Conservation (phyloP, 352 stramenopile genomes). For the Phytopythium aichiense region DNA sequence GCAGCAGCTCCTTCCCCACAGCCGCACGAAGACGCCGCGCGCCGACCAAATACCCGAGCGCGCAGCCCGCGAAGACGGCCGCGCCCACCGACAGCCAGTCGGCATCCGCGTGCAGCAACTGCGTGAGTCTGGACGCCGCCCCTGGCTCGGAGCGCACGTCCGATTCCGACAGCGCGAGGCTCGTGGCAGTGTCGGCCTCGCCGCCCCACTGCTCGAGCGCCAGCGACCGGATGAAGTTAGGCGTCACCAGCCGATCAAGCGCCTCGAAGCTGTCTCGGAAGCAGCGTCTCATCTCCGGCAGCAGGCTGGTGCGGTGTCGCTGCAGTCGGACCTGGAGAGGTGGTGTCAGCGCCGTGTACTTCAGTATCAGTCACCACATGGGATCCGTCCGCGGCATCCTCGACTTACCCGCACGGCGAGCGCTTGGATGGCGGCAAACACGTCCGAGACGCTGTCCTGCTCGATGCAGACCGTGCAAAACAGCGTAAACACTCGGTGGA, state of each 20-base stretch:
- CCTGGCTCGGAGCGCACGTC: background rate
- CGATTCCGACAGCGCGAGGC: background rate
- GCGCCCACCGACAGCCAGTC: conserved; percentile 28
- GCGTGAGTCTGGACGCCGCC: background rate
- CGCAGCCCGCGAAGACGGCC: conserved; percentile 24
- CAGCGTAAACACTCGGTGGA: background rate
- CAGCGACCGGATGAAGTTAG: conserved; percentile 19
- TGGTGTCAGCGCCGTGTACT: background rate
- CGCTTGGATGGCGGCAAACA: conserved; percentile 46
- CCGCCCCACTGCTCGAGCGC: conserved; percentile 14
- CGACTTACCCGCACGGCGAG: conserved; percentile 42
- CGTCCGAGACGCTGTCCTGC: conserved; percentile 51
- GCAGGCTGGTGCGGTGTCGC: conserved; percentile 5
- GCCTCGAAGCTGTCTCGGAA: conserved; percentile 15
- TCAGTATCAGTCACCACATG: no score
- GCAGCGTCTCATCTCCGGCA: conserved; percentile 9
- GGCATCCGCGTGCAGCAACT: background rate
- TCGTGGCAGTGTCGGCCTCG: conserved; percentile 1
- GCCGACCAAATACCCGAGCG: conserved; percentile 19
- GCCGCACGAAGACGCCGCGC: conserved; percentile 12
- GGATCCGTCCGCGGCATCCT: background rate
- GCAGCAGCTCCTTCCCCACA: background rate
- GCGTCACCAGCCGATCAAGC: conserved; percentile 16
- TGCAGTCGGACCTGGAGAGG: conserved; percentile 15
- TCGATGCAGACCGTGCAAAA: background rate